These are phyloP conservation scores for Lyophyllum shimeji DNA, from an alignment of 768 basidiomycete species.

Conservation along the genomic window DNA sequence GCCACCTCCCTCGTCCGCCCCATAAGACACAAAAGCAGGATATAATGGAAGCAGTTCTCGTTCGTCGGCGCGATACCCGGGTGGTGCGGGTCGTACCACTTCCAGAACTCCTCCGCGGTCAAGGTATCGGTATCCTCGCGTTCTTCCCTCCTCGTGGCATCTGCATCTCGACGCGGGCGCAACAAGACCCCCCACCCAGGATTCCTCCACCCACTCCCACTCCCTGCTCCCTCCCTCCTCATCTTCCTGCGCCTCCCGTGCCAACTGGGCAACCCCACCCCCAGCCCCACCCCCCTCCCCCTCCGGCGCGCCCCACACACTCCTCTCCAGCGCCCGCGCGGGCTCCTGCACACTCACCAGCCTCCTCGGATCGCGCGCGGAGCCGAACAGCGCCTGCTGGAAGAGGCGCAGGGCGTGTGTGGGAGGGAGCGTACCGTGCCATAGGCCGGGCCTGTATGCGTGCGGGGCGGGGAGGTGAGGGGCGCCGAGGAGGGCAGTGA, in stretches of 20 bases:
- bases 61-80: slow-evolving; percentile 44
- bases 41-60: slow-evolving; percentile 53
- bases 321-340: slow-evolving; percentile 11
- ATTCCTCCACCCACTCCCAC: slow-evolving; percentile 6
- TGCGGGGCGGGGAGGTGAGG: slow-evolving; percentile 7
- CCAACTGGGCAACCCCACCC: slow-evolving; percentile 10
- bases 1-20: slow-evolving; percentile 60
- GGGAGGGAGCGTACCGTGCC: slow-evolving; percentile 18
- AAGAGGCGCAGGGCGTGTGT: slow-evolving; percentile 38
- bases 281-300: slow-evolving; percentile 7
- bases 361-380: slow-evolving; percentile 29
- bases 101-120: too few relatives aligned
- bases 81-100: slow-evolving; percentile 6
- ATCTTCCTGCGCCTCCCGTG: too few relatives aligned
- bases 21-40: slow-evolving; percentile 58
- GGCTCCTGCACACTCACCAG: slow-evolving; percentile 36
- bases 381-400: slow-evolving; percentile 53
- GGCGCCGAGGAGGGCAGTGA: slow-evolving; percentile 21
- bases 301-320: slow-evolving; percentile 1
- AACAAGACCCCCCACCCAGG: slow-evolving; percentile 7
- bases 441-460: slow-evolving; percentile 19
- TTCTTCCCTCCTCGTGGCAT: not conserved
- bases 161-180: not conserved
- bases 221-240: slow-evolving; percentile 6
- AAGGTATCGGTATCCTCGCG: not conserved